Percentiles rank a stretch among this genome's conserved stretches.
phyloP scores from a whole-genome alignment of 768 basidiomycete species.

The Collybia mongolica region DNA sequence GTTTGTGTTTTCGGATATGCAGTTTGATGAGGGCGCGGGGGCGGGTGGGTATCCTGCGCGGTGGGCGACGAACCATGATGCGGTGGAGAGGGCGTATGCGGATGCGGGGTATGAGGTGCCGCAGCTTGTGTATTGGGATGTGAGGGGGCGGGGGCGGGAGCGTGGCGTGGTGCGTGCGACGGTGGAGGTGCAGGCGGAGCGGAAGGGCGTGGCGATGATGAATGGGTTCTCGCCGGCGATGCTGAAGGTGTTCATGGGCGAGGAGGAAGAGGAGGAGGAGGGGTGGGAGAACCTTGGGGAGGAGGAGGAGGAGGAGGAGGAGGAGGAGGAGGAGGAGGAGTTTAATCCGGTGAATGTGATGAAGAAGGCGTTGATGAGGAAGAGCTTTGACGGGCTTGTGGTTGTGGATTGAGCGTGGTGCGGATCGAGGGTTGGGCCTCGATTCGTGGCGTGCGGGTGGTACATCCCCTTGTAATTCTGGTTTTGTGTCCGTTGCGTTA shows the following conservation, averaged over 20 bases:
- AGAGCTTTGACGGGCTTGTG: constrained; percentile 56
- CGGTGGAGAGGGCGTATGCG: constrained; percentile 50
- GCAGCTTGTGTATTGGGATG: constrained; percentile 73
- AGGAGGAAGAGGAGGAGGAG: constrained; percentile 33
- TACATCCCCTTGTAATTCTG: no score
- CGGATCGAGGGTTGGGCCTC: no score
- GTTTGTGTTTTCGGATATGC: constrained; percentile 81
- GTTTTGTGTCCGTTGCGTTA: no score
- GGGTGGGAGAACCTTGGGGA: constrained; percentile 41
- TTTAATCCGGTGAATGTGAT: constrained; percentile 43
- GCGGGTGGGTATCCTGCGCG: constrained; percentile 1
- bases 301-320: constrained; percentile 26
- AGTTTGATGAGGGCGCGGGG: constrained; percentile 47
- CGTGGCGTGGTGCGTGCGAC: constrained; percentile 29
- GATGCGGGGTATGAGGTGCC: constrained; percentile 71
- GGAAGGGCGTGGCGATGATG: constrained; percentile 65
- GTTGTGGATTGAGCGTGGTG: constrained; percentile 45
- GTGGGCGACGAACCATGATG: constrained; percentile 67
- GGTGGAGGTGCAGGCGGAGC: constrained; percentile 48
- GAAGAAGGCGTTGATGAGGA: constrained; percentile 45
- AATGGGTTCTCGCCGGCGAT: constrained; percentile 68
- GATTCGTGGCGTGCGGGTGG: no score
- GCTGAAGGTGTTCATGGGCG: constrained; percentile 73
- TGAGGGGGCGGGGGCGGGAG: constrained; percentile 24
- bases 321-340: constrained; percentile 24